phyloP scores from a whole-genome alignment of 371 early-diverging fungal species.

The Gilbertella persicaria region DNA sequence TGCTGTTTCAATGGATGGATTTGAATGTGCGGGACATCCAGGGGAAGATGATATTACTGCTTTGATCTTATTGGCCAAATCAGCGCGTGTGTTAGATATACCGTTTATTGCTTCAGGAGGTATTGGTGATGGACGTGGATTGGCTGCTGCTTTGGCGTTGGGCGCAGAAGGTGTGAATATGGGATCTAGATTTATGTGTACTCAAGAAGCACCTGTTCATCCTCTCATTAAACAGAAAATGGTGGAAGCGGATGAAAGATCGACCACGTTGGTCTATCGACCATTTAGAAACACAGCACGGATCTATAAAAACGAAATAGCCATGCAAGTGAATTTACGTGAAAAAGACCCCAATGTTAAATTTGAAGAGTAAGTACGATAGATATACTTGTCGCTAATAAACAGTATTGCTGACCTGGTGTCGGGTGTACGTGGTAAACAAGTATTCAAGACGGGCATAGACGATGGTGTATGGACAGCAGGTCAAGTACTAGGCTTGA shows the following conservation, averaged over 20 bases:
- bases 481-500: slow-evolving; percentile 71
- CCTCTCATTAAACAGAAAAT: slow-evolving; percentile 74
- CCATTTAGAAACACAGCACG: slow-evolving; percentile 80
- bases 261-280: slow-evolving; percentile 71
- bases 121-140: slow-evolving; percentile 74
- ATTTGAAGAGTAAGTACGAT: too few species aligned
- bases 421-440: slow-evolving; percentile 68
- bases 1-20: slow-evolving; percentile 75
- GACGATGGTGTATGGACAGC: slow-evolving; percentile 80
- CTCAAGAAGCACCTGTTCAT: slow-evolving; percentile 73
- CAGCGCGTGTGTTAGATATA: slow-evolving; percentile 62
- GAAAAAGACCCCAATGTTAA: slow-evolving; percentile 61
- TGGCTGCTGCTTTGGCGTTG: slow-evolving; percentile 70
- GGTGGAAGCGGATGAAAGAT: slow-evolving; percentile 69
- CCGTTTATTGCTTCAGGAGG: slow-evolving; percentile 84
- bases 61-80: slow-evolving; percentile 71
- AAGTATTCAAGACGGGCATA: slow-evolving; percentile 69
- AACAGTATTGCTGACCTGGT: slow-evolving; percentile 70
- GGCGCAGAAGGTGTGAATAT: slow-evolving; percentile 78
- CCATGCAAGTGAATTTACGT: slow-evolving; percentile 66
- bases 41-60: slow-evolving; percentile 82
- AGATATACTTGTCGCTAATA: too few species aligned
- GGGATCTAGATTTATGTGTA: slow-evolving; percentile 86
- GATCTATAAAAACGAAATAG: slow-evolving; percentile 75
- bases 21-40: slow-evolving; percentile 85